Evolutionary conservation across 257 asterid genomes (phyloP).

Genomic region (Fraxinus americana): DNA sequence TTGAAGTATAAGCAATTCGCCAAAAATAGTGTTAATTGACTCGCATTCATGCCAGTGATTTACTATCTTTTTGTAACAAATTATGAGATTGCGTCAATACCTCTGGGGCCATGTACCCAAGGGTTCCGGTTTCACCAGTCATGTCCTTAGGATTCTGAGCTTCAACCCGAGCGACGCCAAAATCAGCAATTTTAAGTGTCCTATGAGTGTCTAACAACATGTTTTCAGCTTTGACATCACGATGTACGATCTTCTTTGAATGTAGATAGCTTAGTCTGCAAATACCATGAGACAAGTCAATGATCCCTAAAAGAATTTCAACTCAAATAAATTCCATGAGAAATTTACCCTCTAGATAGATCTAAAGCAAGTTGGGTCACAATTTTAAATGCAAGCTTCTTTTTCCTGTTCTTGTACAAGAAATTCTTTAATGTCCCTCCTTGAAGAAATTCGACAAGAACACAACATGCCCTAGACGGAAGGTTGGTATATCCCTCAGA

Average conservation of each 20-base stretch:
- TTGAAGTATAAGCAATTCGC: not conserved
- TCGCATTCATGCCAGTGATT: not conserved
- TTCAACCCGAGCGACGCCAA: slow-evolving; percentile 97
- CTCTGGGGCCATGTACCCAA: slow-evolving; percentile 99
- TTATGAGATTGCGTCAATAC: slow-evolving; percentile 32
- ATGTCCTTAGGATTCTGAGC: slow-evolving; percentile 93
- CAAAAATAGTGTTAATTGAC: not conserved
- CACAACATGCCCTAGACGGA: slow-evolving; percentile 94
- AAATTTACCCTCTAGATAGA: slow-evolving; percentile 74
- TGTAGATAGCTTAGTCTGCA: slow-evolving; percentile 87
- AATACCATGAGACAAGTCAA: slow-evolving; percentile 3
- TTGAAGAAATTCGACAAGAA: slow-evolving; percentile 75
- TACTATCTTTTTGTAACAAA: not conserved
- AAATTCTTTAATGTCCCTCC: slow-evolving; percentile 82
- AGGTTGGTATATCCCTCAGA: slow-evolving; percentile 66
- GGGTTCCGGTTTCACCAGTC: slow-evolving; percentile 99
- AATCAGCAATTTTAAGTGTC: slow-evolving; percentile 82
- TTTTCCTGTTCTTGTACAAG: slow-evolving; percentile 77
- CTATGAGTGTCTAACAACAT: slow-evolving; percentile 71
- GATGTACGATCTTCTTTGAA: slow-evolving; percentile 85
- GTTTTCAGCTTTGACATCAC: slow-evolving; percentile 96
- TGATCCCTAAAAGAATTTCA: not conserved
- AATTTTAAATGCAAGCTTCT: slow-evolving; percentile 75
- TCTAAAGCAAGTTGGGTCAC: slow-evolving; percentile 92
- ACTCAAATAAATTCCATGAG: not conserved